A percentile compares a stretch with the other conserved stretches of the same genome.
phyloP scores from a whole-genome alignment of 129 eudicot genomes.

The Helianthus annuus region HanXRQr2.0-SUNRISE NC_035443.2:152340041-152340540 shows the following conservation, averaged over 20 bases:
- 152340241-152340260: constrained; percentile 59
- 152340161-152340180: constrained; percentile 40
- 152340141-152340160: constrained; percentile 59
- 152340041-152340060: constrained; percentile 11
- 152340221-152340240: constrained; percentile 75
- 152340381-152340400: constrained; percentile 78
- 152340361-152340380: constrained; percentile 46
- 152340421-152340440: neutral
- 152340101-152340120: constrained; percentile 60
- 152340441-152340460: no score
- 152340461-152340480: neutral
- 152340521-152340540: constrained; percentile 28
- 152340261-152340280: constrained; percentile 44
- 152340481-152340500: constrained; percentile 5
- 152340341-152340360: constrained; percentile 47
- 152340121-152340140: constrained; percentile 76
- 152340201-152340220: constrained; percentile 44
- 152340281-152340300: constrained; percentile 1
- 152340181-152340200: constrained; percentile 57
- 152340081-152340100: constrained; percentile 38
- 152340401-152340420: constrained; percentile 36
- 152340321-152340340: constrained; percentile 57
- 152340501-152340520: constrained; percentile 14
- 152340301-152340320: constrained; percentile 49
- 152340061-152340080: constrained; percentile 42